Evolutionary conservation across 164 flowering plant genomes (phyloP), one percentile per base, ranked within the genome.

Genomic region (Nymphaea colorata): DNA sequence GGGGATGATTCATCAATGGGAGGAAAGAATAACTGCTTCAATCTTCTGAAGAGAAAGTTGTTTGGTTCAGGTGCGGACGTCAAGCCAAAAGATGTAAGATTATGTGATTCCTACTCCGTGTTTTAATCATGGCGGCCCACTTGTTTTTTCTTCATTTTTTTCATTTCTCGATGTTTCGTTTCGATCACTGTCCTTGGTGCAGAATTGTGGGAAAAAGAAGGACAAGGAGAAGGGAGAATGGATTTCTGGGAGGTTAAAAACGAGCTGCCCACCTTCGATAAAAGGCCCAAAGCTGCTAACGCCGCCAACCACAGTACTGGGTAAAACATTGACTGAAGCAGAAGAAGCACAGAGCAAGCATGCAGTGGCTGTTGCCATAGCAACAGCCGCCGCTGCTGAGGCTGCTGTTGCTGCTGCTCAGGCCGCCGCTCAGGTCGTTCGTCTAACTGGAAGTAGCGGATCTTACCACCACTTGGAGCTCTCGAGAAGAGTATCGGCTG

Each of bases 351-450:
- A 86, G 74, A 86, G 82, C 70, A 84, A 80, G 72, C 88, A 81
- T 73, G 96, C 93, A 42, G 36, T 87, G 72, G 82, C 79, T 68
- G 94, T 84, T 61, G 96, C 96, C 42, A 65, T 78, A 41, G 93
- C 91, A 25, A 87, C 97, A 0, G 90, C 95, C 36, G 91, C 84
- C 2, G 97, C 94, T 3, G 94, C 92, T 6, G 89, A 88, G 73
- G 97, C 90, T 55, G 90, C 96, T 0, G 84, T 88, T 4, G 90
- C 89, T 15, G 91, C 97, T 15, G 91, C 95, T n/a, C 80, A 83
- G 59, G 93, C 83, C 53, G 97, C 97, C 1, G 97, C 87, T 60
- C 85, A 83, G 78, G 84, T 89, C 61, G 90, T 86, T 43, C 78
- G 84, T 15, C 86, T 89, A 44, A 80, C 87, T 0, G 68, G 70